Base-by-base conservation (phyloP, 73 alveolate species). In the Paramecium caudatum region DNA sequence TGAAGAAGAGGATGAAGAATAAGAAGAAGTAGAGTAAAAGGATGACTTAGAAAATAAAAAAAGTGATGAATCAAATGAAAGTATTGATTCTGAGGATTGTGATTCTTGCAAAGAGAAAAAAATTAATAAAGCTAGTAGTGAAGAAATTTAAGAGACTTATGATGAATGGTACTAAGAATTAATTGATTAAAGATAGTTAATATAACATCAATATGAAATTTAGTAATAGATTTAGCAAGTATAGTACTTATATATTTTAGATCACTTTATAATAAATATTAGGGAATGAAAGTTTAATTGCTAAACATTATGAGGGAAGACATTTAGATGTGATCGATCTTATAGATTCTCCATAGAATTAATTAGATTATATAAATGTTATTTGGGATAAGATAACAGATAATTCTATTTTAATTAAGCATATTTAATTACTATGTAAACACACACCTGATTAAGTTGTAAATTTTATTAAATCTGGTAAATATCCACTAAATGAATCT, bases 1-100 rank as follows among this genome's bases (percentile, higher is more conserved):
- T 62, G 85, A 7, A 5, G 88, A 63, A 63, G 93, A 86, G 43
- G 65, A 46, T 17, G 85, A 86, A 61, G 85, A 61, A 19, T 62
- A 83, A 50, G 62, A 47, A 16, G 91, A 32, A 19, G 63, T 33
- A 10, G 17, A 33, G 17, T 41, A 36, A 12, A 34, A 27, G 23
- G 85, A 37, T 17, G 90, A 86, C 2, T 16, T 43, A 37, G 46
- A 46, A 25, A 81, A 61, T 19, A 81, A 86, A 37, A 15, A 16
- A 10, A 34, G 63, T 15, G 90, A 36, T 43, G 78, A 80, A 0
- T 49, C 37, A 43, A 25, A 80, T 9, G 80, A 80, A n/a, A 34
- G 63, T 70, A 49, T 37, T 0, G 48, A 39, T 46, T 39, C 55
- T 43, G 33, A 62, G 36, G 81, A 43, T 43, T 36, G 80, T 62